phyloP scores from a whole-genome alignment of 78 protist species.

The Polysphondylium violaceum region DNA sequence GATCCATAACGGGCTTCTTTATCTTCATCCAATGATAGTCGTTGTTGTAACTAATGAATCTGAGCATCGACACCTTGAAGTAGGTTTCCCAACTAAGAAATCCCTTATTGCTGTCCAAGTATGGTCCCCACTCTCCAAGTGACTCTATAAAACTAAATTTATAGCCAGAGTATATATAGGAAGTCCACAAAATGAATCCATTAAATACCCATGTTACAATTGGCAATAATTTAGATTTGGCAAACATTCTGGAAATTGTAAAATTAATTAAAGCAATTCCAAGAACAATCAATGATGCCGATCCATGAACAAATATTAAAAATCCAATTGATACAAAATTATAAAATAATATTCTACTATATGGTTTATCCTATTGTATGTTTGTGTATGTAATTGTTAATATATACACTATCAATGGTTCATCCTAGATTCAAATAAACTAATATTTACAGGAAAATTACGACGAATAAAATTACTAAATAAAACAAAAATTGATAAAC shows the following conservation, averaged over 20 bases:
- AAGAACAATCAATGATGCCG: conserved; percentile 40
- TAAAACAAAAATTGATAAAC: conserved; percentile 48
- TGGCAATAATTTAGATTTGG: conserved; percentile 23
- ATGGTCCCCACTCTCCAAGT: neutral
- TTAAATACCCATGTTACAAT: conserved; percentile 59
- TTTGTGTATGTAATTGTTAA: neutral
- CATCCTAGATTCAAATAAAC: neutral
- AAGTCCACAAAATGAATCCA: conserved; percentile 49
- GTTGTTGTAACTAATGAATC: conserved; percentile 76
- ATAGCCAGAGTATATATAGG: conserved; percentile 31
- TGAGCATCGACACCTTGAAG: conserved; percentile 69
- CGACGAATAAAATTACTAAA: conserved; percentile 28
- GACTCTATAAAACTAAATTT: neutral
- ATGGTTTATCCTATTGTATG: conserved; percentile 11
- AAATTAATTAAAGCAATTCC: conserved; percentile 53
- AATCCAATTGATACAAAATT: conserved; percentile 62
- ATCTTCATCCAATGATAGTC: conserved; percentile 77
- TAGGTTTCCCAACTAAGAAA: conserved; percentile 78
- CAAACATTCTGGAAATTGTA: conserved; percentile 39
- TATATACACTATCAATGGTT: neutral
- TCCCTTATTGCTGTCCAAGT: conserved; percentile 24
- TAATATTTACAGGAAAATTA: conserved; percentile 25
- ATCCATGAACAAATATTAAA: conserved; percentile 74
- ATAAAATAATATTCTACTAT: conserved; percentile 54
- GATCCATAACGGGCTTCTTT: conserved; percentile 36